Percentiles rank a stretch among this genome's conserved stretches.
Evolutionary conservation across 2,329 filamentous ascomycete genomes (phyloP).

Genomic region (Pyrenochaeta sp.): DNA sequence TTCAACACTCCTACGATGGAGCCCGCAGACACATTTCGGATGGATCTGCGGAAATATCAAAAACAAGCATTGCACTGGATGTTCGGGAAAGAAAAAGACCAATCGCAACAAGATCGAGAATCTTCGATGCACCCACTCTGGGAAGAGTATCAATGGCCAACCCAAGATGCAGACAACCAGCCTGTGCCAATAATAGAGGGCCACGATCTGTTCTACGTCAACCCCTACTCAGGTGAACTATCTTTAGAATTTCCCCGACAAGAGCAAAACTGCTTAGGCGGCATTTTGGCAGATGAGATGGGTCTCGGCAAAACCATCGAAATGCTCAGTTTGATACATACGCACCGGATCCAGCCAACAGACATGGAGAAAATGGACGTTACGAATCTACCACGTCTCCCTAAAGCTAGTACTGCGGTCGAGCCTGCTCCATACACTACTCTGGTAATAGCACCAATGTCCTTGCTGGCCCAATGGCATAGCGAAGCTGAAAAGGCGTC

Average conservation of each 20-base stretch:
- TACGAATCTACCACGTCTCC: conserved; percentile 67
- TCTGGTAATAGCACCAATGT: conserved; percentile 95
- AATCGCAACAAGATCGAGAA: conserved; percentile 70
- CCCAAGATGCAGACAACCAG: conserved; percentile 84
- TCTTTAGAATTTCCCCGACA: conserved; percentile 91
- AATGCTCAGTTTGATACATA: conserved; percentile 92
- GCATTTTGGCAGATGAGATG: conserved; percentile 96
- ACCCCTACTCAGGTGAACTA: conserved; percentile 94
- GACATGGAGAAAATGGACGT: conserved; percentile 35
- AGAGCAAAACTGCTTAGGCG: conserved; percentile 92
- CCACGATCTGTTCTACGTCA: conserved; percentile 86
- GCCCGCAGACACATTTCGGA: conserved; percentile 79
- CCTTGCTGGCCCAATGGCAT: conserved; percentile 94
- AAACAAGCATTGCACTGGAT: conserved; percentile 97
- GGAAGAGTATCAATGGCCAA: conserved; percentile 94
- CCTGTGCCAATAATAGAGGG: conserved; percentile 70
- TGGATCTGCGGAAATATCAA: conserved; percentile 90
- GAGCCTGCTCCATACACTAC: conserved; percentile 85
- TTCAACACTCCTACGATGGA: conserved; percentile 89
- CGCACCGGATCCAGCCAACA: conserved; percentile 71
- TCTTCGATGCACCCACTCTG: conserved; percentile 94
- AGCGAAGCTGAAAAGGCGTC: conserved; percentile 94
- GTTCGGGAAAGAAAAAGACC: conserved; percentile 88
- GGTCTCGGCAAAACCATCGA: conserved; percentile 98
- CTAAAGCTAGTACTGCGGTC: conserved; percentile 63